Conservation (phyloP, 2,329 filamentous ascomycete genomes). For the Botrytis fragariae region DNA sequence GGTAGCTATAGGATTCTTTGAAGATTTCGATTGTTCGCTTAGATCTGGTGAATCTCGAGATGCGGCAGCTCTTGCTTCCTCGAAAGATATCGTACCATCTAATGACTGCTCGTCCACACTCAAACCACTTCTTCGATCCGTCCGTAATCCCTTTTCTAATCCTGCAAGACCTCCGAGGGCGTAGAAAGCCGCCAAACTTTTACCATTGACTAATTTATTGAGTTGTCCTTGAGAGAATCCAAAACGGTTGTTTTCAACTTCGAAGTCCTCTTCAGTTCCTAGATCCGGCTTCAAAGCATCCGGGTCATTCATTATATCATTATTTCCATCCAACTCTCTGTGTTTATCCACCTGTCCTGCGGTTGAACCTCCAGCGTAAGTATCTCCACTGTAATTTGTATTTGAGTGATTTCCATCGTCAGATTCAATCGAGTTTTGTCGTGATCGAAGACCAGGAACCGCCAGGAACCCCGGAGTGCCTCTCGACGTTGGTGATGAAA, state of each 20-base stretch:
- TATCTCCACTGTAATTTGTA: constrained; percentile 39
- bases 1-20: constrained; percentile 35
- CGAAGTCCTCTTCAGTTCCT: constrained; percentile 67
- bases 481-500: constrained; percentile 59
- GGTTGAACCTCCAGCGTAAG: constrained; percentile 44
- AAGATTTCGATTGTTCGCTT: constrained; percentile 37
- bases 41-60: constrained; percentile 19
- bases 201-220: constrained; percentile 76
- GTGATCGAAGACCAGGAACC: constrained; percentile 60
- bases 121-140: constrained; percentile 62
- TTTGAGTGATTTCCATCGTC: constrained; percentile 52
- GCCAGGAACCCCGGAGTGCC: constrained; percentile 55
- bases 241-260: constrained; percentile 66
- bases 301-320: constrained; percentile 53
- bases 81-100: constrained; percentile 64
- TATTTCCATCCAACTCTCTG: constrained; percentile 41
- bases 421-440: constrained; percentile 64
- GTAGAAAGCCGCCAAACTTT: constrained; percentile 71
- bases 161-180: constrained; percentile 71
- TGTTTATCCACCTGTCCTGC: constrained; percentile 41
- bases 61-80: constrained; percentile 50
- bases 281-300: constrained; percentile 56
- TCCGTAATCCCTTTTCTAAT: constrained; percentile 69
- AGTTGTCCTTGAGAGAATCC: constrained; percentile 71
- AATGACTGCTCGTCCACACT: constrained; percentile 66